A percentile compares a stretch with the other conserved stretches of the same genome.
Evolutionary conservation across 2,329 filamentous ascomycete genomes (phyloP).

Genomic region (Fusarium sambucinum): DNA sequence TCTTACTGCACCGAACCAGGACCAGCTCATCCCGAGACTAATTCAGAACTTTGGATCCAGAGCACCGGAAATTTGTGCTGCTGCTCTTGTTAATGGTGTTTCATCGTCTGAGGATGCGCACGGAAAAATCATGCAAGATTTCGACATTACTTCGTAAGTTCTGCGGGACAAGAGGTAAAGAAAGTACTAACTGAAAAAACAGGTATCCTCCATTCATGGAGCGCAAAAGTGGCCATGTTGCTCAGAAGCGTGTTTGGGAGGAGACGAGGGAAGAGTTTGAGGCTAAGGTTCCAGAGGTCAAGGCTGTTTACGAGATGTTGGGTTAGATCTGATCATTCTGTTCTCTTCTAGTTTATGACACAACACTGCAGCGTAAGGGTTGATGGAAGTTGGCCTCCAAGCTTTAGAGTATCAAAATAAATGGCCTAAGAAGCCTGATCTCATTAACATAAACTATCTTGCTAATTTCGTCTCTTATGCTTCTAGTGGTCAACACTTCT

Average conservation of each 20-base stretch:
- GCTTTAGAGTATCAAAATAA: too few species aligned
- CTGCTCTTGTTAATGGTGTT: conserved; percentile 54
- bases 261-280: conserved; percentile 44
- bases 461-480: too few species aligned
- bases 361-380: too few species aligned
- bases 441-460: too few species aligned
- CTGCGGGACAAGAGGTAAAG: fast-evolving
- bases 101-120: conserved; percentile 49
- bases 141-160: conserved; percentile 52
- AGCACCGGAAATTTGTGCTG: conserved; percentile 53
- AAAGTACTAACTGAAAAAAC: conserved; percentile 4
- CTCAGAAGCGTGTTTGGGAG: conserved; percentile 45
- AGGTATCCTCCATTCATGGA: conserved; percentile 55
- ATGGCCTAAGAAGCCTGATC: too few species aligned
- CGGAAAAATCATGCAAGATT: conserved; percentile 56
- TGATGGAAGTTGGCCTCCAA: too few species aligned
- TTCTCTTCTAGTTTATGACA: too few species aligned
- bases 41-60: conserved; percentile 56
- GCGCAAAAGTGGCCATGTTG: conserved; percentile 41
- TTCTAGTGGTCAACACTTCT: too few species aligned
- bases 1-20: conserved; percentile 53
- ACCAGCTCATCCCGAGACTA: conserved; percentile 53
- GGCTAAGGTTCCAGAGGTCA: conserved; percentile 43
- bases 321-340: not conserved
- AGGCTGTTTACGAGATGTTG: conserved; percentile 41